A percentile compares a stretch with the other conserved stretches of the same genome.
Evolutionary conservation across 495 filamentous ascomycete species (phyloP).

Genomic region (Neurospora intermedia): DNA sequence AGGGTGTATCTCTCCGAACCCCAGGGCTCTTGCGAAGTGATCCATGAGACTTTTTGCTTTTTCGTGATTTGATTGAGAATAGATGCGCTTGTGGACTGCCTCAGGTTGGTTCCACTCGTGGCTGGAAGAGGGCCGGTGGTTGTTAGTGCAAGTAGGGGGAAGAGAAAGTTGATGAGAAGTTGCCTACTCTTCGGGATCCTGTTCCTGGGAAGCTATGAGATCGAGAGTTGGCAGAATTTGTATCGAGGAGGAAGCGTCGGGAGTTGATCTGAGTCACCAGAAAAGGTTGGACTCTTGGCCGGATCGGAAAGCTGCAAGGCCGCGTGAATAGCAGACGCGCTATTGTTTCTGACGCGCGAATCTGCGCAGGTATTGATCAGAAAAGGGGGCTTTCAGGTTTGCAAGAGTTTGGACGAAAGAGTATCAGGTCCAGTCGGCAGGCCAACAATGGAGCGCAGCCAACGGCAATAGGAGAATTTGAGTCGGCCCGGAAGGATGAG

Average conservation of each 20-base stretch:
- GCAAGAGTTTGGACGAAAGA: neutral
- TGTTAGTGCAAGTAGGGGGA: neutral
- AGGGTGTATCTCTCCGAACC: neutral
- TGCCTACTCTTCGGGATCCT: neutral
- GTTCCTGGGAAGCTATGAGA: neutral
- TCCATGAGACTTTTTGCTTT: neutral
- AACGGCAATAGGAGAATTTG: neutral
- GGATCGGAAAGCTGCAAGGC: neutral
- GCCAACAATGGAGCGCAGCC: neutral
- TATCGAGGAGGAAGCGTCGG: neutral
- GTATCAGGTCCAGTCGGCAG: neutral
- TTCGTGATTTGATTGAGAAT: neutral
- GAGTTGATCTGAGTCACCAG: neutral
- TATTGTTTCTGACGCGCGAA: neutral
- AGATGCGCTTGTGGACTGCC: neutral
- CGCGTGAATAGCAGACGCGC: neutral
- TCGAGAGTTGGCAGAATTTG: neutral
- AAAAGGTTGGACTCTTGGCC: neutral
- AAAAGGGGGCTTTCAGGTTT: neutral
- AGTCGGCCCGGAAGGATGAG: neutral
- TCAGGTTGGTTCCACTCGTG: neutral
- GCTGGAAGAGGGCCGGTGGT: neutral
- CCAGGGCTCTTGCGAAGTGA: neutral
- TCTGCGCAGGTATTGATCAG: neutral
- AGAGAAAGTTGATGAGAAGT: neutral